phyloP scores from a whole-genome alignment of 768 basidiomycete genomes.

The Rossbeevera mucosa region DNA sequence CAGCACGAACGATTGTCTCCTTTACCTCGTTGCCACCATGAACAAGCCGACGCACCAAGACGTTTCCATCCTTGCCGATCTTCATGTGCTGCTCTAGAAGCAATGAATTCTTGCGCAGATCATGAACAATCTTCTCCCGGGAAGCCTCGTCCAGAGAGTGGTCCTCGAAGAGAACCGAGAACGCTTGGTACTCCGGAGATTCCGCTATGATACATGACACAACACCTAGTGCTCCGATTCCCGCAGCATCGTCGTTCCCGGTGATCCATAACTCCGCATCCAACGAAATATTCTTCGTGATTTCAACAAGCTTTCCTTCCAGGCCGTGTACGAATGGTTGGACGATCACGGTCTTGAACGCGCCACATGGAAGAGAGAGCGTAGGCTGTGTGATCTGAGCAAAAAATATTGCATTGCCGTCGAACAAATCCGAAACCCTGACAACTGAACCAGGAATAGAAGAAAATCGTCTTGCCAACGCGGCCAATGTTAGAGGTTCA shows the following conservation, averaged over 20 bases:
- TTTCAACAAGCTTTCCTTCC: constrained; percentile 26
- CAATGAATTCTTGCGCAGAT: constrained; percentile 23
- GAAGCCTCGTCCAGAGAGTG: constrained; percentile 20
- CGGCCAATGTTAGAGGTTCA: background rate
- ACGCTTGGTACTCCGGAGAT: constrained; percentile 27
- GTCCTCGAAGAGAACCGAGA: constrained; percentile 28
- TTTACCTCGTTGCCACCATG: constrained; percentile 24
- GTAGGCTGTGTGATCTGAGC: constrained; percentile 13
- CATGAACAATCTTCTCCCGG: constrained; percentile 23
- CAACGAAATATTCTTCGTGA: constrained; percentile 20
- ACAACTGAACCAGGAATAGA: background rate
- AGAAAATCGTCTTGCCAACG: background rate
- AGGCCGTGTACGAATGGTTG: constrained; percentile 24
- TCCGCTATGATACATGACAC: constrained; percentile 28
- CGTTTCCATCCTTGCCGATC: constrained; percentile 22
- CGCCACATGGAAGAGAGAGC: constrained; percentile 9
- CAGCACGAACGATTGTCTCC: constrained; percentile 7
- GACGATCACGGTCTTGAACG: constrained; percentile 25
- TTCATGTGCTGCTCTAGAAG: constrained; percentile 29
- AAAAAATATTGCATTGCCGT: background rate
- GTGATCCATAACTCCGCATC: constrained; percentile 29
- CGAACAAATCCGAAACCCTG: background rate
- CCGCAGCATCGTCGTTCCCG: constrained; percentile 28
- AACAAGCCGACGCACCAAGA: constrained; percentile 29
- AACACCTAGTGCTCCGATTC: constrained; percentile 29